Evolutionary conservation across 2,329 filamentous ascomycete species (phyloP), one percentile per base, ranked within the genome.

Genomic region (Dactylellina haptotyla): DNA sequence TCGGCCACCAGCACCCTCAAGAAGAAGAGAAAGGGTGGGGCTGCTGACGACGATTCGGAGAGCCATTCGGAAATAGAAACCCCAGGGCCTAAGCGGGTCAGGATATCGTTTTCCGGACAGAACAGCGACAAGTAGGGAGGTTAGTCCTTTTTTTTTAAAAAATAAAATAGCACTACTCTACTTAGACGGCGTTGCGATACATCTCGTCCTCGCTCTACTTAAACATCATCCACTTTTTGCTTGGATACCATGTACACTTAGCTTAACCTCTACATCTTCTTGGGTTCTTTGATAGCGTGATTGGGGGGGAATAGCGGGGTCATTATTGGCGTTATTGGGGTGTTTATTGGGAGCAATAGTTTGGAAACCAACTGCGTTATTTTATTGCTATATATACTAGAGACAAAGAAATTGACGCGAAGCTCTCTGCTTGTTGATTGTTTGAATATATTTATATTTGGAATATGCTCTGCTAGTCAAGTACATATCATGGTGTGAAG

Each of bases 31-130:
- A 77, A 76, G 45, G 77, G 73, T 10, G 58, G 59, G 20, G 53
- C 37, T 50, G 67, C 46, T 8, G 77, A 78, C 18, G 77, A 78
- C 16, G 77, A 78, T 43, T 78, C 77, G 2, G 77, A 77, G 48
- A 77, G 77, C 39, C 77, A 76, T 34, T 78, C 77, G 8, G 77
- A 78, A 56, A 76, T 78, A 14, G 77, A 78, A 64, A 78, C 77
- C 25, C 77, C 77, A n/a, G 77, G 77, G 4, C 77, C 77, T 37
- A 78, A 78, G 51, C 65, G 77, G 32, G 77, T 78, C 18, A 75
- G 77, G 34, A 78, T 78, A 51, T 78, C 77, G 16, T 78, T 78
- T 46, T 78, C 77, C 16, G 76, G 77, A 8, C 77, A 78, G 48
- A 67, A 74, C 30, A 65, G 70, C 56, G 62, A 66, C 46, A 74